phyloP scores from a whole-genome alignment of 139 green algal species.

The Bryopsis sp. region DNA sequence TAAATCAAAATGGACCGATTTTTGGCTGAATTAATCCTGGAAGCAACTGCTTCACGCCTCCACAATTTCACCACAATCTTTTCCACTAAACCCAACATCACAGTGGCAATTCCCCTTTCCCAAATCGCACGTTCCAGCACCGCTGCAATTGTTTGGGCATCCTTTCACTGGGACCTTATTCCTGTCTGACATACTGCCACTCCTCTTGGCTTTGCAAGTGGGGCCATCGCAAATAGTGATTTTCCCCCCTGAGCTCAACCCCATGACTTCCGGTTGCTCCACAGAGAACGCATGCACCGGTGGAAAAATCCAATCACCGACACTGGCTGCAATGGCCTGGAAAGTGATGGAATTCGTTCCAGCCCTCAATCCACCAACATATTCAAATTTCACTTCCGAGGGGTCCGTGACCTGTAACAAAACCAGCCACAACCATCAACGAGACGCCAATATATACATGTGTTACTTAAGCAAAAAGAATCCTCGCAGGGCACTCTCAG shows the following conservation, averaged over 20 bases:
- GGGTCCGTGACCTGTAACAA: too few species aligned
- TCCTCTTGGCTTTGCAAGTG: too few species aligned
- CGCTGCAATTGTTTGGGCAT: slow-evolving; percentile 24
- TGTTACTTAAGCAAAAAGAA: too few species aligned
- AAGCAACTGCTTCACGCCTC: too few species aligned
- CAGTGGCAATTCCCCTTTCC: slow-evolving; percentile 24
- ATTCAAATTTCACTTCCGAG: slow-evolving; percentile 33
- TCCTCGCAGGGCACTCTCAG: too few species aligned
- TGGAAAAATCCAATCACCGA: slow-evolving; percentile 41
- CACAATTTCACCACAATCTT: slow-evolving; percentile 19
- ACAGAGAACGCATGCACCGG: slow-evolving; percentile 40
- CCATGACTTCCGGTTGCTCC: slow-evolving; percentile 48
- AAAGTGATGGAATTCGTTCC: slow-evolving; percentile 40
- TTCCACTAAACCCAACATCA: slow-evolving; percentile 21
- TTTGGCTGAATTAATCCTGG: too few species aligned
- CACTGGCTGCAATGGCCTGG: slow-evolving; percentile 40
- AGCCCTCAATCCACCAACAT: slow-evolving; percentile 25
- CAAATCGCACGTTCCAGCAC: slow-evolving; percentile 24
- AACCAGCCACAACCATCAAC: too few species aligned
- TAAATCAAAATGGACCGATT: too few species aligned
- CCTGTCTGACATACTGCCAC: too few species aligned
- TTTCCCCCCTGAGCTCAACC: neutral
- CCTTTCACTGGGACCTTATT: too few species aligned
- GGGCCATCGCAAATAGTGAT: neutral
- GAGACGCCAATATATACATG: too few species aligned